Percentiles rank a stretch among this genome's conserved stretches.
Conservation (phyloP, 2,329 filamentous ascomycete species). For the Proliferodiscus dingleyae region DNA sequence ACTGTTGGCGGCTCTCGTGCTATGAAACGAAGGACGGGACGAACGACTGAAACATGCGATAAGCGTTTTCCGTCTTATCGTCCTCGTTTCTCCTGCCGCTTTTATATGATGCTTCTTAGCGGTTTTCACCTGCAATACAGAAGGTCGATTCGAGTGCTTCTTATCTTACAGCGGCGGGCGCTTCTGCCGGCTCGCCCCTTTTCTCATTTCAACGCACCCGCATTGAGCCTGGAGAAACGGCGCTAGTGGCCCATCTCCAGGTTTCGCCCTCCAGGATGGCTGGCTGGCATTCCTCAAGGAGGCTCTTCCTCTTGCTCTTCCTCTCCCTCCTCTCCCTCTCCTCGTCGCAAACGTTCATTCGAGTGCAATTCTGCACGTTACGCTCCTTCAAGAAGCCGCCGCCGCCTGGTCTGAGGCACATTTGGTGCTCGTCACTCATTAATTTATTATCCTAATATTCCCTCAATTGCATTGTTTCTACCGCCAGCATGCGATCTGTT, state of each 20-base stretch:
- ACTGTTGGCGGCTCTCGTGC: too few species aligned
- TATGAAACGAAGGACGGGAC: too few species aligned
- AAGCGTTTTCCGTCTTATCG: too few species aligned
- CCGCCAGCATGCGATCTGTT: conserved; percentile 22
- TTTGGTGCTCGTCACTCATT: conserved; percentile 7
- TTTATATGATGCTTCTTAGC: too few species aligned
- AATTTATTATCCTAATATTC: conserved; percentile 9
- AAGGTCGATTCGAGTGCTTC: neutral
- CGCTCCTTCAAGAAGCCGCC: conserved; percentile 4
- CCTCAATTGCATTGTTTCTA: neutral
- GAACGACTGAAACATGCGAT: too few species aligned
- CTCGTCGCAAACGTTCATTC: neutral
- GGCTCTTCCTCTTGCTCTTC: neutral
- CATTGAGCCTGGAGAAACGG: conserved; percentile 1
- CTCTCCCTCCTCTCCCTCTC: neutral
- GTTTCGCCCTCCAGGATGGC: too few species aligned
- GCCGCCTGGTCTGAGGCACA: conserved; percentile 1
- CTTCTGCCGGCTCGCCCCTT: neutral
- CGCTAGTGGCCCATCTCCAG: neutral
- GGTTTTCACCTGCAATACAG: too few species aligned
- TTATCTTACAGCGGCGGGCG: neutral
- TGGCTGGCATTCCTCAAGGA: neutral
- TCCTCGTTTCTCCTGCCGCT: too few species aligned
- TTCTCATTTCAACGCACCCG: neutral
- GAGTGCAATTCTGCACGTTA: conserved; percentile 9